phyloP scores from a whole-genome alignment of 2,329 filamentous ascomycete species.

The Colletotrichum incanum region DNA sequence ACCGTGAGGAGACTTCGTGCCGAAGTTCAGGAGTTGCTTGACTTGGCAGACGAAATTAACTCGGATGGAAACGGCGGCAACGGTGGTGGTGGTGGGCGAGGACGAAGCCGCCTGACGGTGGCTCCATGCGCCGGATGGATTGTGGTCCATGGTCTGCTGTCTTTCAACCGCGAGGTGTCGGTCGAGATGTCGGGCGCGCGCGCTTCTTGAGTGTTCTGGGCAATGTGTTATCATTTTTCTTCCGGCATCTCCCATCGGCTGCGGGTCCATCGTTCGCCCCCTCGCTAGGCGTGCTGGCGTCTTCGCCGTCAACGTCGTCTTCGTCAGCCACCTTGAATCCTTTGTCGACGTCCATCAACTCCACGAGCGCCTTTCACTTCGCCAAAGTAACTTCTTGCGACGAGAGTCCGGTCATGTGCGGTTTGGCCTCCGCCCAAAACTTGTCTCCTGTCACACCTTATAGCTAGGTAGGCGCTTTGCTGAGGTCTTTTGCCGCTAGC shows the following conservation, averaged over 20 bases:
- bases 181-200: conserved; percentile 68
- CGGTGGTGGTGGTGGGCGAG: too few relatives aligned
- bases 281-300: conserved; percentile 66
- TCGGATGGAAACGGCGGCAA: too few relatives aligned
- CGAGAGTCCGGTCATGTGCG: conserved; percentile 77
- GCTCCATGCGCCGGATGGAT: too few relatives aligned
- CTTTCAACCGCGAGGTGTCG: conserved; percentile 66
- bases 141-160: too few relatives aligned
- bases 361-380: conserved; percentile 83
- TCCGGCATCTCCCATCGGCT: conserved; percentile 64
- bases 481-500: conserved; percentile 81
- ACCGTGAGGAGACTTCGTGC: too few relatives aligned
- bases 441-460: conserved; percentile 85
- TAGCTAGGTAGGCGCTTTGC: conserved; percentile 82
- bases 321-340: conserved; percentile 83
- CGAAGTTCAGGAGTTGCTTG: too few relatives aligned
- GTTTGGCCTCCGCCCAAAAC: conserved; percentile 82
- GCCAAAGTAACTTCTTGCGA: conserved; percentile 79
- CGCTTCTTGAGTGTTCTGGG: conserved; percentile 73
- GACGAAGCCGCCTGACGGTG: too few relatives aligned
- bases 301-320: conserved; percentile 69
- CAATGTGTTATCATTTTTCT: conserved; percentile 67
- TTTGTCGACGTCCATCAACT: conserved; percentile 83
- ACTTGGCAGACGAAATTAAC: too few relatives aligned
- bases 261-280: conserved; percentile 61